Percentiles rank a stretch among this genome's conserved stretches.
These are phyloP conservation scores for Geranium rotundifolium DNA, from an alignment of 345 rosid genomes.

Conservation along the genomic window DNA sequence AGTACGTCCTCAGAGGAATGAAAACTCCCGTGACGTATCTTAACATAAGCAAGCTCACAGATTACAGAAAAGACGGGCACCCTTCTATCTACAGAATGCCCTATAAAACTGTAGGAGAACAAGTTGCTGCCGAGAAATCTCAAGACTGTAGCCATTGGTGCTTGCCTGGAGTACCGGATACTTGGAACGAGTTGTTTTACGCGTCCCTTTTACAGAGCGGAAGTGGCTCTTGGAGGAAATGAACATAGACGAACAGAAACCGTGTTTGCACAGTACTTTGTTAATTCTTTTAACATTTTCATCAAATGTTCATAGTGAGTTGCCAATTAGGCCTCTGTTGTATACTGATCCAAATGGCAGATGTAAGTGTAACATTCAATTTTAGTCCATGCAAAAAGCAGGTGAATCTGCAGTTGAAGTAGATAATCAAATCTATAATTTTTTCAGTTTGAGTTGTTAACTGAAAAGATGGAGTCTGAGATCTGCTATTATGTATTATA, in stretches of 20 bases:
- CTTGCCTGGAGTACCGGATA: conserved; percentile 81
- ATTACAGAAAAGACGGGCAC: conserved; percentile 75
- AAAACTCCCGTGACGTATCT: conserved; percentile 56
- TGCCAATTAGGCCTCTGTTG: too few relatives aligned
- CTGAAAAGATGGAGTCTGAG: too few relatives aligned
- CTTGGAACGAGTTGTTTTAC: conserved; percentile 75
- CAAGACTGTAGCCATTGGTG: conserved; percentile 99
- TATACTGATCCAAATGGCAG: background rate
- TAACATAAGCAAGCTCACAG: conserved; percentile 71
- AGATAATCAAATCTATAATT: background rate
- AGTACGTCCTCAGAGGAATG: conserved; percentile 40
- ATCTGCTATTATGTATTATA: background rate
- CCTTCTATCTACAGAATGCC: conserved; percentile 63
- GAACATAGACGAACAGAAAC: background rate
- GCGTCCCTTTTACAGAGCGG: conserved; percentile 55
- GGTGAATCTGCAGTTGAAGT: background rate
- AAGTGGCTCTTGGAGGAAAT: conserved; percentile 23
- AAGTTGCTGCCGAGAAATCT: conserved; percentile 32
- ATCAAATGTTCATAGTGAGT: background rate
- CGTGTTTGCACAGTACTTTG: background rate
- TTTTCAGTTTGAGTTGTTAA: background rate
- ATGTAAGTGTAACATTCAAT: background rate
- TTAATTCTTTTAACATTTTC: background rate
- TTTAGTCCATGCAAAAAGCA: background rate
- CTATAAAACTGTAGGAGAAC: conserved; percentile 40